phyloP scores from a whole-genome alignment of 306 rosid genomes.

The Fragaria iinumae region DNA sequence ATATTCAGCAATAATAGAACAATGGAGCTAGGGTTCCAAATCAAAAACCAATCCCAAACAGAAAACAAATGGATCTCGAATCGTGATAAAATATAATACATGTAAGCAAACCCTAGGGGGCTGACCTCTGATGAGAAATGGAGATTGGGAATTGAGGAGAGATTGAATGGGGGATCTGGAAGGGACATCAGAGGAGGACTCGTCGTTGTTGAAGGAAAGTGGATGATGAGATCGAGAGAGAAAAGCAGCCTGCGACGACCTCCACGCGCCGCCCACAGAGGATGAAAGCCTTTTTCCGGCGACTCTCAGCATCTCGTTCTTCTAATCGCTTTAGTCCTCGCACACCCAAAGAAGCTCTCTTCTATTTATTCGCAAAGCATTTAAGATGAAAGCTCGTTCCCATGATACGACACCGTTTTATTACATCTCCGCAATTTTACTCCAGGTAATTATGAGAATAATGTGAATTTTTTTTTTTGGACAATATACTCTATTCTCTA shows the following conservation, averaged over 20 bases:
- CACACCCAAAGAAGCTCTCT: neutral
- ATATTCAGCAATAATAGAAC: neutral
- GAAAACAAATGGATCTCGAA: neutral
- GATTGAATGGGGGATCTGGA: constrained; percentile 32
- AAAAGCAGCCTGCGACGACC: neutral
- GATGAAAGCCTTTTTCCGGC: constrained; percentile 27
- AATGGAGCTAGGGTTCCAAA: neutral
- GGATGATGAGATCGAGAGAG: constrained; percentile 1
- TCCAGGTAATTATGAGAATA: too few relatives aligned
- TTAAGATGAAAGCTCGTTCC: neutral
- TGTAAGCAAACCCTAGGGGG: neutral
- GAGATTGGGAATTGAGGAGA: constrained; percentile 13
- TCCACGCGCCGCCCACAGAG: constrained; percentile 18
- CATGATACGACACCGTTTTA: neutral
- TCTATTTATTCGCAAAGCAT: neutral
- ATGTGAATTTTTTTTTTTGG: too few relatives aligned
- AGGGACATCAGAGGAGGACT: constrained; percentile 26
- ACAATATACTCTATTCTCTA: too few relatives aligned
- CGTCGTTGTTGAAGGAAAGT: constrained; percentile 3
- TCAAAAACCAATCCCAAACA: neutral
- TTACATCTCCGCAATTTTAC: neutral
- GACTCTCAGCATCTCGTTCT: constrained; percentile 17
- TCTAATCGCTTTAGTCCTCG: neutral
- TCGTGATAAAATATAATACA: neutral
- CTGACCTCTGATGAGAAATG: constrained; percentile 26